Percentiles rank a stretch among this genome's conserved stretches.
These are phyloP conservation scores for Mucor circinelloides DNA, from an alignment of 371 early-diverging fungal genomes.

Conservation along the genomic window DNA sequence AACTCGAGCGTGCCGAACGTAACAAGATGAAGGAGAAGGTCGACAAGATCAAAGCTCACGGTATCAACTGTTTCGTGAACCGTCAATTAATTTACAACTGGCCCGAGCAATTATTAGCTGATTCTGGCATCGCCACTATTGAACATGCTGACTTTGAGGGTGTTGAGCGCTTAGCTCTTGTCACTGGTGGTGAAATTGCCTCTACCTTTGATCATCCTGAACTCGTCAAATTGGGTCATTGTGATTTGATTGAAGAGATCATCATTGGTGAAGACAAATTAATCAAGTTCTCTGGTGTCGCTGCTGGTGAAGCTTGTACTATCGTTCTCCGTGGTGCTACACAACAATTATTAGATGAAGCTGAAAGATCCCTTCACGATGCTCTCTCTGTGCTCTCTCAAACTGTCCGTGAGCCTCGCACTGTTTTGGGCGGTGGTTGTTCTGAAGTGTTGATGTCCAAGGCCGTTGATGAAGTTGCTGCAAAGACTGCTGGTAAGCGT, in stretches of 20 bases:
- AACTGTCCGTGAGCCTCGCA: conserved; percentile 94
- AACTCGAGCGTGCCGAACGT: conserved; percentile 98
- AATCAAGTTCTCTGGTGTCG: conserved; percentile 97
- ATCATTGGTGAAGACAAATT: conserved; percentile 97
- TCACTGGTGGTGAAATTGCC: conserved; percentile 97
- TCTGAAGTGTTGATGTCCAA: conserved; percentile 98
- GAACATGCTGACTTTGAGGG: conserved; percentile 99
- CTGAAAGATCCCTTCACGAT: conserved; percentile 99
- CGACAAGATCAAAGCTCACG: conserved; percentile 95
- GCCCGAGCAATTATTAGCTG: conserved; percentile 98
- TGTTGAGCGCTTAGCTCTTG: conserved; percentile 96
- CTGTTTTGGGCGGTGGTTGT: conserved; percentile 97
- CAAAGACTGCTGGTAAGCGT: conserved; percentile 92
- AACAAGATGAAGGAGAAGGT: conserved; percentile 99
- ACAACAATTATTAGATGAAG: conserved; percentile 98
- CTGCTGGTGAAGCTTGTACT: conserved; percentile 97
- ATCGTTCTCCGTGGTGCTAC: conserved; percentile 98
- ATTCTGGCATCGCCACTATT: conserved; percentile 95
- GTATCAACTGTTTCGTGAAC: conserved; percentile 99
- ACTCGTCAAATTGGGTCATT: conserved; percentile 92
- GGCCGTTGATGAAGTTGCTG: conserved; percentile 93
- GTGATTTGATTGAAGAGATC: conserved; percentile 96
- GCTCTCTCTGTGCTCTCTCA: conserved; percentile 98
- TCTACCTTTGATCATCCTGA: conserved; percentile 99
- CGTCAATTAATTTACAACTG: conserved; percentile 99